These are phyloP conservation scores for Aureobasidium uvarum DNA, from an alignment of 2,329 filamentous ascomycete species.

Conservation along the genomic window DNA sequence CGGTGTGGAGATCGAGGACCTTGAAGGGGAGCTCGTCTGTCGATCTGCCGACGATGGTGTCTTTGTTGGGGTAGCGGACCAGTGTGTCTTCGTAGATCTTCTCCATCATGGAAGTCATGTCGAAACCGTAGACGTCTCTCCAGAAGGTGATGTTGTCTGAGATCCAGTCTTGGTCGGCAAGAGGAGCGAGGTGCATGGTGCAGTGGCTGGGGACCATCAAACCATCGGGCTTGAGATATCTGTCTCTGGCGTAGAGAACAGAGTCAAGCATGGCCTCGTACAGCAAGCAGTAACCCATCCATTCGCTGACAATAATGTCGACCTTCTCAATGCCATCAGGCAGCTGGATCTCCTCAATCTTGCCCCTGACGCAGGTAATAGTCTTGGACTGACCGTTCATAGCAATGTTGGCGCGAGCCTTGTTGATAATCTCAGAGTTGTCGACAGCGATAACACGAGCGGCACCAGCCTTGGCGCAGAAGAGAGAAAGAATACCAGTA, in stretches of 20 bases:
- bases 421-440: conserved; percentile 85
- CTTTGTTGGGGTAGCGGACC: conserved; percentile 36
- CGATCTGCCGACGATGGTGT: conserved; percentile 55
- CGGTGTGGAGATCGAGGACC: conserved; percentile 72
- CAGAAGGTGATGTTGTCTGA: conserved; percentile 79
- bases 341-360: conserved; percentile 78
- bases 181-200: conserved; percentile 77
- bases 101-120: conserved; percentile 86
- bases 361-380: conserved; percentile 79
- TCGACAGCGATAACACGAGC: conserved; percentile 86
- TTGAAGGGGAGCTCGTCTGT: conserved; percentile 62
- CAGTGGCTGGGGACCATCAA: conserved; percentile 85
- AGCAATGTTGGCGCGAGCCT: conserved; percentile 80
- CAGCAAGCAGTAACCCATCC: conserved; percentile 94
- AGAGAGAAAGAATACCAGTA: conserved; percentile 87
- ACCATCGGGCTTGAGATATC: conserved; percentile 75
- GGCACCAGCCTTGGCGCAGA: conserved; percentile 87
- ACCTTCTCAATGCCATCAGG: conserved; percentile 68
- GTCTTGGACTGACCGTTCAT: conserved; percentile 70
- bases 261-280: conserved; percentile 97
- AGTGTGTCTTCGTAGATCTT: conserved; percentile 71
- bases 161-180: conserved; percentile 74
- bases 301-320: conserved; percentile 94
- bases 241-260: conserved; percentile 82
- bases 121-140: conserved; percentile 90